phyloP scores from a whole-genome alignment of 1,284 basidiomycete species.

The Sporisorium reilianum region DNA sequence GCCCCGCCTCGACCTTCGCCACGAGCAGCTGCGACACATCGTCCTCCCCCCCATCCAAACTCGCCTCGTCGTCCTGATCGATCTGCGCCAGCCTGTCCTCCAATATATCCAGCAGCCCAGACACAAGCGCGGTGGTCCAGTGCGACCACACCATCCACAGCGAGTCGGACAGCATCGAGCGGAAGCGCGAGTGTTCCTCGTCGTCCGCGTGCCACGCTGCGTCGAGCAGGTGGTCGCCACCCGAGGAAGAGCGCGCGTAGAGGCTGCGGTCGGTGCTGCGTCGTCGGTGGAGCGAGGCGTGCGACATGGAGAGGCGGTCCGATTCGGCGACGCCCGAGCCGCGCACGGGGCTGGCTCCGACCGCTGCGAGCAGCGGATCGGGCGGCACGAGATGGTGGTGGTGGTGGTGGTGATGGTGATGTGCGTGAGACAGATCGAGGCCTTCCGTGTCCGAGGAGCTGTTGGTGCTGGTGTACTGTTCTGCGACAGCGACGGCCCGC shows the following conservation, averaged over 20 bases:
- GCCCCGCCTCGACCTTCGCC: conserved; percentile 7
- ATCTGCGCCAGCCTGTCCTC: conserved; percentile 40
- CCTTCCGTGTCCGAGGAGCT: conserved; percentile 33
- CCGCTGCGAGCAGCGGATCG: conserved; percentile 46
- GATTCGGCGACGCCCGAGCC: conserved; percentile 28
- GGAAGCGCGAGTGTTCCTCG: conserved; percentile 13
- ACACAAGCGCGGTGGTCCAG: conserved; percentile 46
- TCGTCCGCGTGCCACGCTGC: background rate
- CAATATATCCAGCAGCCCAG: conserved; percentile 39
- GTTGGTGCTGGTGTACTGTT: conserved; percentile 36
- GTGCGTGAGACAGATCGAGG: conserved; percentile 5
- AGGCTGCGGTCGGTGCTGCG: conserved; percentile 31
- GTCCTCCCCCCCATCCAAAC: conserved; percentile 5
- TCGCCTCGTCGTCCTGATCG: conserved; percentile 11
- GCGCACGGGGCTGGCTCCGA: conserved; percentile 34
- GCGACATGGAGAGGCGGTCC: conserved; percentile 32
- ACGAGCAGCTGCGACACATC: conserved; percentile 23
- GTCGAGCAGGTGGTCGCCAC: conserved; percentile 11
- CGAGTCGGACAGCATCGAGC: conserved; percentile 39
- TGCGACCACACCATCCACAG: conserved; percentile 55
- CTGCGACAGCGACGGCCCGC: background rate
- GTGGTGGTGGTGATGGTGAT: conserved; percentile 17
- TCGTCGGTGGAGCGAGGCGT: conserved; percentile 20
- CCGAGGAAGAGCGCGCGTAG: conserved; percentile 31
- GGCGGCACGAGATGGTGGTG: conserved; percentile 37